Percentiles rank a stretch among this genome's conserved stretches.
These are phyloP conservation scores for Coelastrella sp. DNA, from an alignment of 139 green algal species.

Conservation along the genomic window DNA sequence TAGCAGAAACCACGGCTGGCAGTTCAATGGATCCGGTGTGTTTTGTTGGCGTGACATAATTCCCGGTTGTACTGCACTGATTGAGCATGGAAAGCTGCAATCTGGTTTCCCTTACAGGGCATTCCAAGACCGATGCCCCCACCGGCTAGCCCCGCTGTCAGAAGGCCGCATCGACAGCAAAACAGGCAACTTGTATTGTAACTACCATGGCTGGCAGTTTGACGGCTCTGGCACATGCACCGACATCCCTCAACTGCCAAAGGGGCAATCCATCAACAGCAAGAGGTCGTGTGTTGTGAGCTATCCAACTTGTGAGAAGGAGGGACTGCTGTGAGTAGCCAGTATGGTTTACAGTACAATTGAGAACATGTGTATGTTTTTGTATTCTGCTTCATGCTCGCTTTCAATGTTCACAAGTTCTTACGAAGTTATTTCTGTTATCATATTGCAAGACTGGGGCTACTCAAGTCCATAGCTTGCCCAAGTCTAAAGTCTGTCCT, in stretches of 20 bases:
- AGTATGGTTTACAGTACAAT: too few species aligned
- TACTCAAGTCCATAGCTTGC: too few species aligned
- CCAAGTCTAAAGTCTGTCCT: too few species aligned
- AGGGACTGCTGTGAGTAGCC: slow-evolving; percentile 31
- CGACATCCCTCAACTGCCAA: slow-evolving; percentile 62
- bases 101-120: background rate
- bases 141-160: slow-evolving; percentile 74
- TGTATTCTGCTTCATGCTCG: too few species aligned
- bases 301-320: background rate
- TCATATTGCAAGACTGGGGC: too few species aligned
- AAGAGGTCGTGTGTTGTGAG: background rate
- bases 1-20: too few species aligned
- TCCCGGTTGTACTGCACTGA: too few species aligned
- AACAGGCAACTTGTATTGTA: slow-evolving; percentile 68
- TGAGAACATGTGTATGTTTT: too few species aligned
- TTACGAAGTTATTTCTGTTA: too few species aligned
- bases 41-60: too few species aligned
- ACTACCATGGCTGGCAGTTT: slow-evolving; percentile 18
- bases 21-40: too few species aligned
- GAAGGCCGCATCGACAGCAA: slow-evolving; percentile 64
- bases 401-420: too few species aligned
- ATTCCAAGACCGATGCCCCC: slow-evolving; percentile 62
- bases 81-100: background rate
- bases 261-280: background rate
- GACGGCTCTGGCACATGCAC: slow-evolving; percentile 52